Base-by-base conservation (phyloP, 192 early-diverging fungal species). In the Gorgonomyces haynaldii region DNA sequence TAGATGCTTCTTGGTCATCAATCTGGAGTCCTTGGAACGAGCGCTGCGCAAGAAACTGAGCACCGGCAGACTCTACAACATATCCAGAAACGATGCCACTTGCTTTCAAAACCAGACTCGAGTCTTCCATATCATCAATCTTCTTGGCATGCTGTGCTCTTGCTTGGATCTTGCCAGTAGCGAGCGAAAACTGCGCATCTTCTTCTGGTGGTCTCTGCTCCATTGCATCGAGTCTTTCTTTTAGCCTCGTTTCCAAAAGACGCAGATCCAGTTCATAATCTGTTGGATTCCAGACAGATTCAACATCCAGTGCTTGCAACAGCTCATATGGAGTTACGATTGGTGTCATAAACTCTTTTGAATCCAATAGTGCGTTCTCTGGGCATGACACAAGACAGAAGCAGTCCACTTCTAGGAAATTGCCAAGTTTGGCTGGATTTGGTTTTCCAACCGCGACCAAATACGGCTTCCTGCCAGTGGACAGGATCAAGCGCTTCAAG, bases 271-370 rank as follows among this genome's bases (percentile, higher is more conserved):
- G 57, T 25, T 62, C 49, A 44, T 76, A 76, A n/a, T 13, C 42
- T 0, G 49, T 53, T 2, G 58, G 56, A 52, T 13, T 60, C 73
- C 73, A 76, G 13, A 59, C 52, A 15, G 24, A 28, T 4, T 26
- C 25, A 16, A 20, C 19, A 25, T 58, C 57, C 15, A 97, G 65
- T 0, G 93, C 89, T 37, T 92, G 60, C 39, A 84, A 77, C 37
- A 97, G 62, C 60, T 98, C 94, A 51, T 73, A 96, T 1, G 92
- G 91, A 6, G 94, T 96, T 0, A 98, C 86, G 20, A 98, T 81
- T 3, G 94, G 94, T 28, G 75, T 70, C 51, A 87, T 82, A 64
- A 90, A 98, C 40, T 94, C 92, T 45, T 71, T 79, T 25, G 81
- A 81, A 63, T 96, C 95, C 22, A 94, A 78, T 47, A 98, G 71